phyloP scores from a whole-genome alignment of 768 basidiomycete genomes.

The Mycena galericulata region DNA sequence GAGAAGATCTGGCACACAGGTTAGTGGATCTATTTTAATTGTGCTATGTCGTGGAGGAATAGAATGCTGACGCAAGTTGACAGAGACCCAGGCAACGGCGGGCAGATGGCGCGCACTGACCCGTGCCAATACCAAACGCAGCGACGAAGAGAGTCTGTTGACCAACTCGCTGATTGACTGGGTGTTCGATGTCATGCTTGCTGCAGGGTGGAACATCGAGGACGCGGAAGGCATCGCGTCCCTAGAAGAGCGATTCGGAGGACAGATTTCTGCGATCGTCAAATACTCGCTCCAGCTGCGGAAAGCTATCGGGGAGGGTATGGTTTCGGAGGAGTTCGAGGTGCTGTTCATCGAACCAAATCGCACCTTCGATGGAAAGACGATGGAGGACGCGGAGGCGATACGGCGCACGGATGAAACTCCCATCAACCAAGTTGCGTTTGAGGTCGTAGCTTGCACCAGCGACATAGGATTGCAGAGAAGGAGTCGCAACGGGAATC shows the following conservation, averaged over 20 bases:
- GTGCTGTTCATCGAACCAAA: background rate
- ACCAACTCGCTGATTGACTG: background rate
- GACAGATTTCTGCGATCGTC: background rate
- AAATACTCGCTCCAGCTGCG: conserved; percentile 6
- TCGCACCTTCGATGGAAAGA: background rate
- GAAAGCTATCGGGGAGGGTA: conserved; percentile 2
- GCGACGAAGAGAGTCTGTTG: background rate
- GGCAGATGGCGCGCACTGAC: conserved; percentile 13
- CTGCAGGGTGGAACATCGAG: background rate
- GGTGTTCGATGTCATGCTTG: background rate
- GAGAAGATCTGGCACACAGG: background rate
- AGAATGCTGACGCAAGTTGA: background rate
- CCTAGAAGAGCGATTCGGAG: background rate
- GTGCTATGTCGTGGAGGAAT: background rate
- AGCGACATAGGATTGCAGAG: conserved; percentile 8
- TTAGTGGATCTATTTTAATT: background rate
- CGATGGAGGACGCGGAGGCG: conserved; percentile 1
- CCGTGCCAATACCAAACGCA: background rate
- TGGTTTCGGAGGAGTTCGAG: conserved; percentile 7
- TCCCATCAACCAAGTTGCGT: background rate
- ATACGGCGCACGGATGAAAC: background rate
- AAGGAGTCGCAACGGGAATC: background rate
- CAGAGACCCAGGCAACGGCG: background rate
- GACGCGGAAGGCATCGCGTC: background rate
- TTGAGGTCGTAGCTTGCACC: background rate